Percentiles rank a stretch among this genome's conserved stretches.
Evolutionary conservation across 306 rosid genomes (phyloP).

Genomic region (Cucumis sativus): DNA sequence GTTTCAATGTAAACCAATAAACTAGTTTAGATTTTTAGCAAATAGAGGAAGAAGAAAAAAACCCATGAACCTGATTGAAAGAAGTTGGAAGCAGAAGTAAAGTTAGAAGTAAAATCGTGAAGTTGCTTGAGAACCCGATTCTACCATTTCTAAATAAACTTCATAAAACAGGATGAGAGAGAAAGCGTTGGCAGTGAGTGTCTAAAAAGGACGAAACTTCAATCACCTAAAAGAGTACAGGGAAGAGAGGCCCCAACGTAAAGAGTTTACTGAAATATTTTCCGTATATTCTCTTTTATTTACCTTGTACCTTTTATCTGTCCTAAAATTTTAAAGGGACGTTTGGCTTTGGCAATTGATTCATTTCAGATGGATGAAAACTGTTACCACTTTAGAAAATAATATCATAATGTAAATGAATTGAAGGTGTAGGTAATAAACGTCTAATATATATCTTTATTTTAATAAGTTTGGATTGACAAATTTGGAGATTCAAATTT

Average conservation of each 20-base stretch:
- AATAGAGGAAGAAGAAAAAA: background rate
- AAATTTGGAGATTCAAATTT: background rate
- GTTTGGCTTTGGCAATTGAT: background rate
- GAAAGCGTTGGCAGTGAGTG: background rate
- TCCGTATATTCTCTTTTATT: background rate
- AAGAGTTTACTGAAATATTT: background rate
- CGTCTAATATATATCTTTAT: too few species aligned
- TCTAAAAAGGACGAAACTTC: background rate
- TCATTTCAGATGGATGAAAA: too few species aligned
- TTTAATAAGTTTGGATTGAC: background rate
- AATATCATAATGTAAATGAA: background rate
- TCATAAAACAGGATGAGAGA: background rate
- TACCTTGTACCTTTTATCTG: background rate
- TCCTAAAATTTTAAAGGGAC: background rate
- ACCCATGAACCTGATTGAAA: background rate
- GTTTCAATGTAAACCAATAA: background rate
- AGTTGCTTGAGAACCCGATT: background rate
- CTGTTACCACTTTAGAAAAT: too few species aligned
- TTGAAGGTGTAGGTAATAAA: too few species aligned
- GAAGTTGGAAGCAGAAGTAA: background rate
- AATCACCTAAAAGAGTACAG: background rate
- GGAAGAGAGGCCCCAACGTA: background rate
- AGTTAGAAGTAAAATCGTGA: background rate
- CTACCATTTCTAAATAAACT: background rate
- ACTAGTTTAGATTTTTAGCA: background rate